These are phyloP conservation scores for Cyberlindnera japonica DNA, from an alignment of 805 yeast genomes.

Conservation along the genomic window DNA sequence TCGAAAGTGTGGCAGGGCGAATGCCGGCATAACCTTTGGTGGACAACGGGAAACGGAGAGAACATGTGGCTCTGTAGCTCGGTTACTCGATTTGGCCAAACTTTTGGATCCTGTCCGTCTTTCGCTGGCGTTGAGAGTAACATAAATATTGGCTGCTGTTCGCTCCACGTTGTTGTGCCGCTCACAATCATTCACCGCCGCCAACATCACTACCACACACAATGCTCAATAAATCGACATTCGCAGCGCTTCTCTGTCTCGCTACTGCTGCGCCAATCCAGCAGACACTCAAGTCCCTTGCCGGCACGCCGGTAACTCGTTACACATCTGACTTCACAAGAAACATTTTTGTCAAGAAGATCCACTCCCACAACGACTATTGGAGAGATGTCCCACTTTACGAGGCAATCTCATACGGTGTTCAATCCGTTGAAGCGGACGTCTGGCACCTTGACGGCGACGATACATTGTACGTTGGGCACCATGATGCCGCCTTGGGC, in stretches of 20 bases:
- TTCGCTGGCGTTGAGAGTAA: too few species aligned
- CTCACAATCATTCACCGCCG: neutral
- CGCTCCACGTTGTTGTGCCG: neutral
- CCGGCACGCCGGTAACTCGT: conserved; percentile 15
- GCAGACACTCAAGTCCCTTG: conserved; percentile 16
- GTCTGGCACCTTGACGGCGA: conserved; percentile 44
- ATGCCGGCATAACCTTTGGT: too few species aligned
- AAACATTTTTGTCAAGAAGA: conserved; percentile 30
- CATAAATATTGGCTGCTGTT: neutral
- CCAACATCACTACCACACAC: neutral
- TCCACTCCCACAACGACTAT: conserved; percentile 74
- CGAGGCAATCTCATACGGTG: conserved; percentile 53
- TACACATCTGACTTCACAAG: conserved; percentile 24
- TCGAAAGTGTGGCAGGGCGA: too few species aligned
- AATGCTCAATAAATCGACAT: neutral
- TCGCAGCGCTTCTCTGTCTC: conserved; percentile 6
- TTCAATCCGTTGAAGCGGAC: conserved; percentile 63
- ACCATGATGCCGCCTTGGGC: conserved; percentile 48
- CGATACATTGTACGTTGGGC: conserved; percentile 58
- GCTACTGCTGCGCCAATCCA: conserved; percentile 18
- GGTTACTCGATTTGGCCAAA: too few species aligned
- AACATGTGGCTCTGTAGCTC: too few species aligned
- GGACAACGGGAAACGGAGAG: too few species aligned
- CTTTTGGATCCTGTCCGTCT: too few species aligned
- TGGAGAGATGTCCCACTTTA: conserved; percentile 59